phyloP scores from a whole-genome alignment of 106 monocot species.

The Dendrobium officinale region DNA sequence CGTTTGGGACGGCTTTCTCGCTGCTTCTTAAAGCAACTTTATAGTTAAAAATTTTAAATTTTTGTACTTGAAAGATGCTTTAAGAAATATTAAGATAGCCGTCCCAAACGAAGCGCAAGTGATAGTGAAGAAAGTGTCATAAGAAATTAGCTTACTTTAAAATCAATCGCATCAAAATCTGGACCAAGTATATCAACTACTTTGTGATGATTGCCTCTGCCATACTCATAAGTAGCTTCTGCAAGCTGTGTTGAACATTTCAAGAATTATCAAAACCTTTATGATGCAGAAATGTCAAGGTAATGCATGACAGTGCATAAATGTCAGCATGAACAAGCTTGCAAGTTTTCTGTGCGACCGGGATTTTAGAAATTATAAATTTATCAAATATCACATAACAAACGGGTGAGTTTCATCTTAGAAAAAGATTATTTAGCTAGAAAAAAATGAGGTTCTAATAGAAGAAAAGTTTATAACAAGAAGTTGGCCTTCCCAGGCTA shows the following conservation, averaged over 20 bases:
- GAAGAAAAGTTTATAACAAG: too few species aligned
- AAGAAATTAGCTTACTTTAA: constrained; percentile 37
- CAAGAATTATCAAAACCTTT: not conserved
- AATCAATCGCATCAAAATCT: constrained; percentile 67
- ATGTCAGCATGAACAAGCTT: too few species aligned
- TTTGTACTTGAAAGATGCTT: too few species aligned
- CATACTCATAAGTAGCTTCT: constrained; percentile 71
- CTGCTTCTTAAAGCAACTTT: too few species aligned
- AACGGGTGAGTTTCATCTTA: too few species aligned
- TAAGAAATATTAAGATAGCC: too few species aligned
- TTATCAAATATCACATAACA: not conserved
- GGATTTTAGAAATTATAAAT: not conserved
- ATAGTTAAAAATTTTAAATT: too few species aligned
- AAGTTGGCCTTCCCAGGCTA: too few species aligned
- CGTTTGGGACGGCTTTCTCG: too few species aligned
- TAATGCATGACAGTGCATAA: not conserved
- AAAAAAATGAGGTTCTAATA: too few species aligned
- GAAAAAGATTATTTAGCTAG: not conserved
- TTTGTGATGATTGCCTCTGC: constrained; percentile 45
- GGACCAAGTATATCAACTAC: constrained; percentile 61
- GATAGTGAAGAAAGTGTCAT: too few species aligned
- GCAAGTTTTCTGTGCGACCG: not conserved
- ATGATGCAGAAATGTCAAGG: constrained; percentile 5
- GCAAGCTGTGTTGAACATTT: constrained; percentile 33
- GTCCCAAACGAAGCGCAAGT: not conserved